Percentiles rank a stretch among this genome's conserved stretches.
phyloP scores from a whole-genome alignment of 345 rosid genomes.

The Acer yangbiense region DNA sequence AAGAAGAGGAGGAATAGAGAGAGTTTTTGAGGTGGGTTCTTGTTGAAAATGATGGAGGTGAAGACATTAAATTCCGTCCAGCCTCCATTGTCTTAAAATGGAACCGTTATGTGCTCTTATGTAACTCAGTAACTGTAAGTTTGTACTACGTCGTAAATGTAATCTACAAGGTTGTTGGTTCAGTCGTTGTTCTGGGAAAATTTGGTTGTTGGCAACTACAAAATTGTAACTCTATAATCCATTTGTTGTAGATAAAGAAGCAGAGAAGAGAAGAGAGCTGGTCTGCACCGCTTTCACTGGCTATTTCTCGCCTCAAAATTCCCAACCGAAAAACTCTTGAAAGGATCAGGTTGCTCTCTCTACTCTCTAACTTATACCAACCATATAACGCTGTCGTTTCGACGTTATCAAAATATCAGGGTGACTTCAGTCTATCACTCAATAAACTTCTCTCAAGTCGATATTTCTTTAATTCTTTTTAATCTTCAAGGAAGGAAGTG shows the following conservation, averaged over 20 bases:
- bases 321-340: no score
- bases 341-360: conserved; percentile 26
- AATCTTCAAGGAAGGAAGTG: no score
- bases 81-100: conserved; percentile 53
- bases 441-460: no score
- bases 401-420: background rate
- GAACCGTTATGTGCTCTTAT: background rate
- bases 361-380: background rate
- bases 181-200: background rate
- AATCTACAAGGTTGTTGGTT: background rate
- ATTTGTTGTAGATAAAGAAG: background rate
- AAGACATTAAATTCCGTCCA: conserved; percentile 59
- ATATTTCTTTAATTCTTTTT: no score
- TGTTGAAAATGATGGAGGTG: conserved; percentile 60
- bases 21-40: conserved; percentile 52
- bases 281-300: conserved; percentile 4
- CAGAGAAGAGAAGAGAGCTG: background rate
- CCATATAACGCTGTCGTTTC: background rate
- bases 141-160: background rate
- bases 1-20: conserved; percentile 36
- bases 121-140: background rate
- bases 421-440: background rate
- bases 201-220: no score
- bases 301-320: conserved; percentile 27
- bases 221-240: no score